Base-by-base conservation (phyloP, 129 eudicot species). In the Sambucus nigra region DNA sequence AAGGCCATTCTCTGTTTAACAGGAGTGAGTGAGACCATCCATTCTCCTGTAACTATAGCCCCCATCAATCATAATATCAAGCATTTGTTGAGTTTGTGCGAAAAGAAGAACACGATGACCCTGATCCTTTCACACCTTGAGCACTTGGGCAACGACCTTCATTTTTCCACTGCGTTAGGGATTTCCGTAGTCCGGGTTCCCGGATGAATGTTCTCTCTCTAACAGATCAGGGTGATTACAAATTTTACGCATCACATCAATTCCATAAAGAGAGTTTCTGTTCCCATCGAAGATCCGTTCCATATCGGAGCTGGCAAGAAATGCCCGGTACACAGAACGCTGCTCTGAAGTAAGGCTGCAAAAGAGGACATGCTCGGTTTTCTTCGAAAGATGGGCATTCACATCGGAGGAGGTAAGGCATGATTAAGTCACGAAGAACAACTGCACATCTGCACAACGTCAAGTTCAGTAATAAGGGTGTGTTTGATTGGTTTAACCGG, bases 321-420 rank as follows among this genome's bases (percentile, higher is more conserved):
- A 91, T 11, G 99, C 88, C 31, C 86, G 80, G 68, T 91, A 91
- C 35, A 72, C 60, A 35, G n/a, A n/a, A n/a, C n/a, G n/a, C n/a
- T n/a, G n/a, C n/a, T n/a, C n/a, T n/a, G n/a, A n/a, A n/a, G n/a
- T n/a, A 38, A 91, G 87, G 55, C 99, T 86, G 70, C 99, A 91
- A 64, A 91, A 91, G 47, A 91, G 87, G 53, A 91, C 99, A 50
- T 91, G 95, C 56, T 91, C 99, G 25, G 95, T 91, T 68, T 91
- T 91, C 68, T 77, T 65, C 24, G 99, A 75, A 62, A 91, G 94
- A 0, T 82, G 78, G 0, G 99, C 94, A 18, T 86, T 71, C 15
- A 91, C 99, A 68, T 91, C 99, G 83, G 45, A 91, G 84, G 57
- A 91, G 87, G 58, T 91, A 91, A 47, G 99, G 99, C 99, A 91